Evolutionary conservation across 495 filamentous ascomycete species (phyloP).

Genomic region (Xylaria castorea): DNA sequence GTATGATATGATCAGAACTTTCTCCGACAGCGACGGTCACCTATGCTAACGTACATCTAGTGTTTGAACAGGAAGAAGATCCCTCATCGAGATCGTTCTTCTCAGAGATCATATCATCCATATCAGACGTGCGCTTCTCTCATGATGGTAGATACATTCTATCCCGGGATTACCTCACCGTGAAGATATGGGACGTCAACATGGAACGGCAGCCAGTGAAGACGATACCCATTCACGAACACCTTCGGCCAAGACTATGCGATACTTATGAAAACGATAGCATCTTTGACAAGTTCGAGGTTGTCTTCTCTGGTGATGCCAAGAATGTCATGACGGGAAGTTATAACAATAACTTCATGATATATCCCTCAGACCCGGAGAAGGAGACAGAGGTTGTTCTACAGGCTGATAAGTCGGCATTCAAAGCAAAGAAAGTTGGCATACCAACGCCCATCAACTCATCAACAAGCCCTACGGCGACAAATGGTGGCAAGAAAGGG

Average conservation of each 20-base stretch:
- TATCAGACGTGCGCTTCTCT: slow-evolving; percentile 97
- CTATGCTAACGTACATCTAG: slow-evolving; percentile 54
- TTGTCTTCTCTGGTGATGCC: slow-evolving; percentile 96
- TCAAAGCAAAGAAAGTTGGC: slow-evolving; percentile 99
- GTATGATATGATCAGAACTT: slow-evolving; percentile 58
- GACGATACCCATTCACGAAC: slow-evolving; percentile 98
- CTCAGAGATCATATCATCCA: slow-evolving; percentile 99
- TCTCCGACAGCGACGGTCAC: background rate
- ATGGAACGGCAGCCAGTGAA: slow-evolving; percentile 98
- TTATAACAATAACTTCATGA: slow-evolving; percentile 99
- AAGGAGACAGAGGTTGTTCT: slow-evolving; percentile 97
- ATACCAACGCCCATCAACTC: slow-evolving; percentile 96
- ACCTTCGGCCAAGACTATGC: slow-evolving; percentile 90
- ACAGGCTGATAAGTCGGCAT: slow-evolving; percentile 97
- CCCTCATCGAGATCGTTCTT: slow-evolving; percentile 99
- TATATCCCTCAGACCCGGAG: slow-evolving; percentile 93
- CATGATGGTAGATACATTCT: slow-evolving; percentile 96
- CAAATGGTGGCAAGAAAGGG: slow-evolving; percentile 78
- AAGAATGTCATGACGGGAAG: slow-evolving; percentile 99
- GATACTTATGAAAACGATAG: slow-evolving; percentile 99
- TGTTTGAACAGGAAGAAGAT: slow-evolving; percentile 99
- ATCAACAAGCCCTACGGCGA: slow-evolving; percentile 70
- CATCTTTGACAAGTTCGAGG: slow-evolving; percentile 99
- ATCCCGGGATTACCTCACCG: slow-evolving; percentile 95
- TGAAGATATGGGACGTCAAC: slow-evolving; percentile 99